Evolutionary conservation across 192 early-diverging fungal species (phyloP), one percentile per base, ranked within the genome.

Genomic region (Phycomyces nitens): DNA sequence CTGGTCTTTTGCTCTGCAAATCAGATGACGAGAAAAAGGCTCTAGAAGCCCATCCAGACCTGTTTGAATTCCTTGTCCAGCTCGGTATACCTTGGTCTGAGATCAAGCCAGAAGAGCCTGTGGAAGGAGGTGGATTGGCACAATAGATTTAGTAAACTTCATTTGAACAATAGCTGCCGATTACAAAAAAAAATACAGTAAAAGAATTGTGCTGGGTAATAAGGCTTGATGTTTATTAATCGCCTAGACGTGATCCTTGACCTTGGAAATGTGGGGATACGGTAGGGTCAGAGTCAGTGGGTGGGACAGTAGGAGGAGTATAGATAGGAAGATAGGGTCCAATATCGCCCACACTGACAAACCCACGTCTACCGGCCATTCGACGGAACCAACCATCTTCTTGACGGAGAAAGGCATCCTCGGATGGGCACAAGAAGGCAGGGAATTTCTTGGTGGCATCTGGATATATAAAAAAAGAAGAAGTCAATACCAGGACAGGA

Each of bases 1-100:
- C 79, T 9, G 83, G 83, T 3, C 64, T 73, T 59, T 53, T 85
- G 3, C 50, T 85, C 24, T 58, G 69, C 29, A 82, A 75, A 58
- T 72, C 66, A 0, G 16, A 61, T 7, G 74, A 78, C 39, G 77
- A 82, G 57, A 29, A 77, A 22, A 72, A 77, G 22, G 39, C 60
- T 8, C 23, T 72, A 3, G 27, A 67, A 29, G 6, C 58, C 1
- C 52, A 60, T 15, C 44, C 27, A n/a, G 43, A 68, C 26, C 52
- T 68, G 12, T 27, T 68, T 22, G 60, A 60, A 1, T 42, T 60
- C 14, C 24, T 68, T 22, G 18, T 15, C 24, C 66, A 68, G 18
- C 18, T 60, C 0, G 22, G 56, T 27, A 43, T 60, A 4, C 39
- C 62, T 27, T 64, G 62, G 62, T 12, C 24, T 51, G n/a, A 49